phyloP scores from a whole-genome alignment of 495 filamentous ascomycete genomes.

The Cryomyces antarcticus region DNA sequence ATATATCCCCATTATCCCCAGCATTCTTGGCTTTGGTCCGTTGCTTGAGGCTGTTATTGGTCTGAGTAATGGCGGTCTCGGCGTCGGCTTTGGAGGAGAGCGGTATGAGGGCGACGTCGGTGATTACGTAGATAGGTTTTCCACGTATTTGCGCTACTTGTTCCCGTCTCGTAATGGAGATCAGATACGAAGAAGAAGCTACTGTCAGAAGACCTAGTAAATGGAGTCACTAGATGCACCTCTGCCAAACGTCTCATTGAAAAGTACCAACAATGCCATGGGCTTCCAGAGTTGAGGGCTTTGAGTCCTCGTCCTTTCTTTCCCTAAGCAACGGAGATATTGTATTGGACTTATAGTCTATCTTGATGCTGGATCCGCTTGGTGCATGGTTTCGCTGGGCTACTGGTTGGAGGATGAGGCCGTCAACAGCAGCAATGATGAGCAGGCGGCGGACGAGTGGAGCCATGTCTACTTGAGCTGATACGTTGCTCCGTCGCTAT shows the following conservation, averaged over 20 bases:
- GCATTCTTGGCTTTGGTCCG: slow-evolving; percentile 13
- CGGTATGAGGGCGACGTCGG: slow-evolving; percentile 73
- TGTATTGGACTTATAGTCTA: slow-evolving; percentile 55
- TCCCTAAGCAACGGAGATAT: slow-evolving; percentile 25
- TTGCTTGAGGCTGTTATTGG: slow-evolving; percentile 29
- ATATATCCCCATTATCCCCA: slow-evolving; percentile 15
- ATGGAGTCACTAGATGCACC: slow-evolving; percentile 16
- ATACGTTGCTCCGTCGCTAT: no score
- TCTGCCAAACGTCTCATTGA: neutral
- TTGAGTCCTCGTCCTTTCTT: slow-evolving; percentile 20
- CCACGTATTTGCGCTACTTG: slow-evolving; percentile 77
- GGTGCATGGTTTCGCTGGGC: slow-evolving; percentile 17
- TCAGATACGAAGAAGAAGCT: slow-evolving; percentile 43
- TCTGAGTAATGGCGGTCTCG: slow-evolving; percentile 41
- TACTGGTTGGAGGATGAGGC: slow-evolving; percentile 61
- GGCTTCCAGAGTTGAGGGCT: slow-evolving; percentile 37
- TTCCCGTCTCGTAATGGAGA: slow-evolving; percentile 62
- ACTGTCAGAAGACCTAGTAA: slow-evolving; percentile 45
- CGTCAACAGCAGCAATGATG: slow-evolving; percentile 56
- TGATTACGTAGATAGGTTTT: slow-evolving; percentile 64
- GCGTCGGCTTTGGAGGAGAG: slow-evolving; percentile 59
- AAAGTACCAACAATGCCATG: slow-evolving; percentile 69
- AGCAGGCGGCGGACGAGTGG: slow-evolving; percentile 3
- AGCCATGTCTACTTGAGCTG: slow-evolving; percentile 1
- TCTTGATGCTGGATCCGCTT: slow-evolving; percentile 30